Evolutionary conservation across 2,329 filamentous ascomycete genomes (phyloP).

Genomic region (Colletotrichum eremochloae): DNA sequence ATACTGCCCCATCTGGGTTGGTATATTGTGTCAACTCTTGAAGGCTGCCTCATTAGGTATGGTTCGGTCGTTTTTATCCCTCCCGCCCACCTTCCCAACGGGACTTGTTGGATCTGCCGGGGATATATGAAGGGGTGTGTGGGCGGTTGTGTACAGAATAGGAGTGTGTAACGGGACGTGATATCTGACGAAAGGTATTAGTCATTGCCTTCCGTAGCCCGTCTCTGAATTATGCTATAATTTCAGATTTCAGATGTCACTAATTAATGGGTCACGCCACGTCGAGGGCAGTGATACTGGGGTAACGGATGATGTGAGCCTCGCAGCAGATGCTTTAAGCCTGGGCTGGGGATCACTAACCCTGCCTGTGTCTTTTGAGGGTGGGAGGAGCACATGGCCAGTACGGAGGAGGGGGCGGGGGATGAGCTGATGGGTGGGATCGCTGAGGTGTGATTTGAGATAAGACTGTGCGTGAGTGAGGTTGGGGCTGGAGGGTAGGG

Average conservation of each 20-base stretch:
- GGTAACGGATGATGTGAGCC: conserved; percentile 17
- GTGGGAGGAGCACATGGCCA: not conserved
- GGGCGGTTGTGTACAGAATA: not conserved
- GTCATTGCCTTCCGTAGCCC: not conserved
- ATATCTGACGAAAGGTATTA: not conserved
- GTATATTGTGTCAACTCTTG: not conserved
- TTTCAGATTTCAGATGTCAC: conserved; percentile 1
- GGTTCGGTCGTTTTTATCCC: not conserved
- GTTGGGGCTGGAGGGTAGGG: not conserved
- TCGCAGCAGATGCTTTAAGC: not conserved
- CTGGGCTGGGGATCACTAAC: not conserved
- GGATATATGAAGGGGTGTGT: conserved; percentile 4
- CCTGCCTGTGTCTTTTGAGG: not conserved
- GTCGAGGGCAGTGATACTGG: not conserved
- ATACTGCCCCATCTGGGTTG: not conserved
- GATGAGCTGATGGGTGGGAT: not conserved
- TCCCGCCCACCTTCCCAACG: not conserved
- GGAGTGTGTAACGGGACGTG: not conserved
- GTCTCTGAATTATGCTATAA: not conserved
- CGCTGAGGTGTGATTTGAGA: not conserved
- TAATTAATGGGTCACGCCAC: not conserved
- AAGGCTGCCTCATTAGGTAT: conserved; percentile 15
- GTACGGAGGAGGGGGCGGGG: not conserved
- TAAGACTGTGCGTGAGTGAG: not conserved
- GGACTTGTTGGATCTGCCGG: not conserved